Percentiles rank a stretch among this genome's conserved stretches.
These are phyloP conservation scores for Coelastrella sp. DNA, from an alignment of 139 green algal genomes.

Conservation along the genomic window DNA sequence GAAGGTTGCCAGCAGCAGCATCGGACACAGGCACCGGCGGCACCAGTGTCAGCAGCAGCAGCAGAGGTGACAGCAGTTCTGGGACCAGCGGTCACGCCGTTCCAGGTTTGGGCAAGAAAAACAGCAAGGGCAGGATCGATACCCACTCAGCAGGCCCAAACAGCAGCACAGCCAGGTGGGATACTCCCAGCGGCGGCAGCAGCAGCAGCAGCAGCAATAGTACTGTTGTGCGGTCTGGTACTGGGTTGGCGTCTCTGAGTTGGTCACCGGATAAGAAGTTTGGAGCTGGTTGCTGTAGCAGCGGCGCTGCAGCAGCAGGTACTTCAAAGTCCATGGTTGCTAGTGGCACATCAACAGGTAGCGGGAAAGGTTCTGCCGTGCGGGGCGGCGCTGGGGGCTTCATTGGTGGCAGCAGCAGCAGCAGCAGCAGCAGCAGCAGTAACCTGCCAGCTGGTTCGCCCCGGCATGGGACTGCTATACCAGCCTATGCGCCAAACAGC, in stretches of 20 bases:
- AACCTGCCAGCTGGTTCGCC: neutral
- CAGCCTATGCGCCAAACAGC: too few species aligned
- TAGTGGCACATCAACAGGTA: neutral
- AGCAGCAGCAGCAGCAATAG: neutral
- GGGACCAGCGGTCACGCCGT: neutral
- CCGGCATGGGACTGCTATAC: too few species aligned
- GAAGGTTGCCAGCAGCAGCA: neutral
- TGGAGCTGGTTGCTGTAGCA: neutral
- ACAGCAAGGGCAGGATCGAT: constrained; percentile 13
- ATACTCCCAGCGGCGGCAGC: neutral
- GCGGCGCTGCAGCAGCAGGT: neutral
- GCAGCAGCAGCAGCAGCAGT: neutral
- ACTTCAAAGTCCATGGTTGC: neutral
- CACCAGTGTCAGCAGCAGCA: neutral
- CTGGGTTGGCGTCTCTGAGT: neutral
- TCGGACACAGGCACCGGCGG: neutral
- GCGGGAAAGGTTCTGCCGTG: neutral
- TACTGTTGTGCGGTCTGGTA: neutral
- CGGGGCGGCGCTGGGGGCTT: neutral
- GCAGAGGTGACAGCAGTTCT: neutral
- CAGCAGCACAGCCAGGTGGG: constrained; percentile 10
- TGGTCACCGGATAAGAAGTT: neutral
- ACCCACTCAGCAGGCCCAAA: neutral
- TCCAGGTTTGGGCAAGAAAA: neutral
- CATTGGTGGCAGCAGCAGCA: neutral